These are phyloP conservation scores for Laburnicola sp. DNA, from an alignment of 2,329 filamentous ascomycete species.

Conservation along the genomic window DNA sequence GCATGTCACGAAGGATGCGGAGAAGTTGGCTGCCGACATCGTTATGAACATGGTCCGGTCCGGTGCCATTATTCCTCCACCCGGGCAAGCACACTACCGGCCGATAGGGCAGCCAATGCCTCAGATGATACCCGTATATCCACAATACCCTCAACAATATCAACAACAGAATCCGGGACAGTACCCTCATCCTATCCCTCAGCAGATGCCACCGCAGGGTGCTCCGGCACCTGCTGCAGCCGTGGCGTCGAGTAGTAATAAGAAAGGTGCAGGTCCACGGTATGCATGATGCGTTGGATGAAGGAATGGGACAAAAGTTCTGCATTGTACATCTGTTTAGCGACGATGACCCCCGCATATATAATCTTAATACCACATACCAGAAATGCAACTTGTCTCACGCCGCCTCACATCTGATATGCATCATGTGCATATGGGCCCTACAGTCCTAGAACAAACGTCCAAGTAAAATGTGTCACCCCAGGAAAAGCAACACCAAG, in stretches of 20 bases:
- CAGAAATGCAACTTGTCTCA: no score
- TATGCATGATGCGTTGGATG: slow-evolving; percentile 18
- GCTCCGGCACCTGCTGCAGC: background rate
- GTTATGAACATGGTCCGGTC: slow-evolving; percentile 40
- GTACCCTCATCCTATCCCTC: slow-evolving; percentile 10
- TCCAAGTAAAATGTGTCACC: no score
- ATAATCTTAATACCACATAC: slow-evolving; percentile 6
- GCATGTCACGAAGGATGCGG: slow-evolving; percentile 34
- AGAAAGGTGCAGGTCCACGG: slow-evolving; percentile 21
- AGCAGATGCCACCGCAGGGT: background rate
- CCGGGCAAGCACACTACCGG: slow-evolving; percentile 20
- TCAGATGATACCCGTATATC: slow-evolving; percentile 1
- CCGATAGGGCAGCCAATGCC: slow-evolving; percentile 14
- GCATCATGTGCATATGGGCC: no score
- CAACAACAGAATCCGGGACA: slow-evolving; percentile 11
- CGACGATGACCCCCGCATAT: slow-evolving; percentile 7
- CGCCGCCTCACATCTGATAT: no score
- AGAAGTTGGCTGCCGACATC: slow-evolving; percentile 38
- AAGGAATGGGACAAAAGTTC: background rate
- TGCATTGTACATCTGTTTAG: background rate
- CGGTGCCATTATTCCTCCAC: slow-evolving; percentile 34
- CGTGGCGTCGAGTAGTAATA: slow-evolving; percentile 17
- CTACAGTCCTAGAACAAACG: no score
- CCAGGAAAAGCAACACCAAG: no score
- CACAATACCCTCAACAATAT: slow-evolving; percentile 16